Conservation (phyloP, 306 rosid genomes). For the Leucaena leucocephala region DNA sequence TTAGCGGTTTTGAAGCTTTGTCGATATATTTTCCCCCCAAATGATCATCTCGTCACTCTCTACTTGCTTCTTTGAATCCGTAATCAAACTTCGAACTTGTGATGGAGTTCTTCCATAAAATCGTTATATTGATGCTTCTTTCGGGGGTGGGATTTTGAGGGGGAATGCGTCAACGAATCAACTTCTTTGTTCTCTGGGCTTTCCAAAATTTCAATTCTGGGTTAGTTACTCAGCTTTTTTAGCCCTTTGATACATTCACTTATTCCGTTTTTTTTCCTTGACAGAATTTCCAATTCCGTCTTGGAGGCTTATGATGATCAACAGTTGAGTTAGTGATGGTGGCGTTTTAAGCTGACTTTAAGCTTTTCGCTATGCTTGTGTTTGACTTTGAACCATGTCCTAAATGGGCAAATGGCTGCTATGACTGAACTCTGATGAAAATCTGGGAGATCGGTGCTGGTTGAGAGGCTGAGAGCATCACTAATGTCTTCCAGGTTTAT, state of each 20-base stretch:
- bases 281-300: conserved; percentile 47
- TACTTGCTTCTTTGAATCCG: not conserved
- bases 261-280: not conserved
- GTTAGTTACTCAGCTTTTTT: conserved; percentile 7
- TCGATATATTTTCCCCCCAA: not conserved
- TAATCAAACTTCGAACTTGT: not conserved
- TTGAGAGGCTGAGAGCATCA: conserved; percentile 49
- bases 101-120: not conserved
- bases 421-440: conserved; percentile 63
- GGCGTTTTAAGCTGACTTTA: conserved; percentile 42
- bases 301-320: conserved; percentile 40
- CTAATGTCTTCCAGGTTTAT: conserved; percentile 71
- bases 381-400: conserved; percentile 43
- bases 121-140: not conserved
- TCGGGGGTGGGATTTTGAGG: conserved; percentile 1
- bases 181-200: conserved; percentile 9
- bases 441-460: conserved; percentile 47
- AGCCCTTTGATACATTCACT: conserved; percentile 22
- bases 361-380: conserved; percentile 42
- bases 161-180: conserved; percentile 2
- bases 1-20: conserved; percentile 11
- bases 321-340: conserved; percentile 18
- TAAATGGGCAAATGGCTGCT: conserved; percentile 42
- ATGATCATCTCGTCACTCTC: conserved; percentile 8
- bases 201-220: conserved; percentile 16